Conservation (phyloP, 2,329 filamentous ascomycete genomes). For the Microdochium nivale region DNA sequence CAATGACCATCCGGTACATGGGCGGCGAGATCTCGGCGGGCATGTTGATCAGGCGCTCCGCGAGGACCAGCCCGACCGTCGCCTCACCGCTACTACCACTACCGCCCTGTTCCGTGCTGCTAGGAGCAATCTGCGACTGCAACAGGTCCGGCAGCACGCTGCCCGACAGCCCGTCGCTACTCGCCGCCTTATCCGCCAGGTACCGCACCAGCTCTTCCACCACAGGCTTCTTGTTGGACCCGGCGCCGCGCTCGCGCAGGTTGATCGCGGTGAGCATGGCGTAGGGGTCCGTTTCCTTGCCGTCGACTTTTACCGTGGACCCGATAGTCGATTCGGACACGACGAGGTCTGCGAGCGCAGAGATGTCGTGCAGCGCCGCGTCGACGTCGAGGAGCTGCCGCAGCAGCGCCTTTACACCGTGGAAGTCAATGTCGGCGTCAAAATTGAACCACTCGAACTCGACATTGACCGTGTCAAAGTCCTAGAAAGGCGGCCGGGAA, state of each 20-base stretch:
- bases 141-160: slow-evolving; percentile 45
- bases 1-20: slow-evolving; percentile 87
- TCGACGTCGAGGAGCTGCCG: slow-evolving; percentile 91
- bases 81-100: slow-evolving; percentile 33
- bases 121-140: slow-evolving; percentile 16
- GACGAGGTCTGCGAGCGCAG: slow-evolving; percentile 76
- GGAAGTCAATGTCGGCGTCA: slow-evolving; percentile 81
- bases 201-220: slow-evolving; percentile 67
- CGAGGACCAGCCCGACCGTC: slow-evolving; percentile 71
- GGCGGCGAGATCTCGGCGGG: slow-evolving; percentile 88
- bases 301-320: slow-evolving; percentile 95
- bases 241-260: slow-evolving; percentile 54
- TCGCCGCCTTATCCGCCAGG: slow-evolving; percentile 46
- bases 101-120: no score
- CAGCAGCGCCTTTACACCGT: slow-evolving; percentile 82
- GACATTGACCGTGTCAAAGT: slow-evolving; percentile 86
- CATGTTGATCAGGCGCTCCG: slow-evolving; percentile 92
- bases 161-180: slow-evolving; percentile 45
- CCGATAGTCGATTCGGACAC: slow-evolving; percentile 80
- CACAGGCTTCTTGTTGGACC: slow-evolving; percentile 54
- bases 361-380: slow-evolving; percentile 77
- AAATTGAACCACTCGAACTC: slow-evolving; percentile 99
- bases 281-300: slow-evolving; percentile 85
- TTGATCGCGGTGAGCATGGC: slow-evolving; percentile 88
- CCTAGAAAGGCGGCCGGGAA: slow-evolving; percentile 28